Percentiles rank a stretch among this genome's conserved stretches.
Evolutionary conservation across 148 eudicot species (phyloP).

Genomic region (Fagopyrum tataricum): DNA sequence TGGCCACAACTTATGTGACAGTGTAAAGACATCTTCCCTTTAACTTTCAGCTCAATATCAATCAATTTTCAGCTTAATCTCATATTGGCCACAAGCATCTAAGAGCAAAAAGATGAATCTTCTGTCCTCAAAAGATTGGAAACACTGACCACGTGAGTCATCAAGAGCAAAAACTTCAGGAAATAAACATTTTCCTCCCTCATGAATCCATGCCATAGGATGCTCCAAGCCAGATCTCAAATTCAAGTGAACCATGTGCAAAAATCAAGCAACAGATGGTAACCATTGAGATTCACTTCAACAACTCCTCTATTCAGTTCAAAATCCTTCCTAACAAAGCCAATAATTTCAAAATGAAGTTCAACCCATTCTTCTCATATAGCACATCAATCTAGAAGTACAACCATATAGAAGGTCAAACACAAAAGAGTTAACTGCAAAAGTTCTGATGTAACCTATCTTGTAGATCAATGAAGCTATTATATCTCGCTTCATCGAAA

Average conservation of each 20-base stretch:
- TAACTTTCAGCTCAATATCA: constrained; percentile 76
- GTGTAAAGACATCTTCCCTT: too few species aligned
- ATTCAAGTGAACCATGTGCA: constrained; percentile 69
- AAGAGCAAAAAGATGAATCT: constrained; percentile 18
- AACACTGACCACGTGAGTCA: constrained; percentile 27
- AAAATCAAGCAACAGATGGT: constrained; percentile 52
- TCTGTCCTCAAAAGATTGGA: constrained; percentile 24
- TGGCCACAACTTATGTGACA: too few species aligned
- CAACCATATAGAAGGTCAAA: not conserved
- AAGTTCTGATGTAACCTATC: constrained; percentile 95
- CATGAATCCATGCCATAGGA: constrained; percentile 95
- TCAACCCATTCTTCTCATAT: constrained; percentile 66
- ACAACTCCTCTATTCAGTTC: constrained; percentile 47
- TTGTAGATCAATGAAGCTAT: constrained; percentile 98
- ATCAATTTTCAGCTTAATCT: constrained; percentile 63
- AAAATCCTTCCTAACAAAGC: constrained; percentile 45
- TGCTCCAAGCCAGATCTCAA: constrained; percentile 43
- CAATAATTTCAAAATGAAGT: constrained; percentile 44
- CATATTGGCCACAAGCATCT: constrained; percentile 26
- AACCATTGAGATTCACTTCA: constrained; percentile 49
- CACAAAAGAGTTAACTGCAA: constrained; percentile 54
- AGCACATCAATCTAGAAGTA: constrained; percentile 20
- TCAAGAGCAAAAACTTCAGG: constrained; percentile 48
- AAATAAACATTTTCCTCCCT: constrained; percentile 67
- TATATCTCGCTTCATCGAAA: constrained; percentile 81